Base-by-base conservation (phyloP, 192 early-diverging fungal genomes). In the Coemansia sp. region DNA sequence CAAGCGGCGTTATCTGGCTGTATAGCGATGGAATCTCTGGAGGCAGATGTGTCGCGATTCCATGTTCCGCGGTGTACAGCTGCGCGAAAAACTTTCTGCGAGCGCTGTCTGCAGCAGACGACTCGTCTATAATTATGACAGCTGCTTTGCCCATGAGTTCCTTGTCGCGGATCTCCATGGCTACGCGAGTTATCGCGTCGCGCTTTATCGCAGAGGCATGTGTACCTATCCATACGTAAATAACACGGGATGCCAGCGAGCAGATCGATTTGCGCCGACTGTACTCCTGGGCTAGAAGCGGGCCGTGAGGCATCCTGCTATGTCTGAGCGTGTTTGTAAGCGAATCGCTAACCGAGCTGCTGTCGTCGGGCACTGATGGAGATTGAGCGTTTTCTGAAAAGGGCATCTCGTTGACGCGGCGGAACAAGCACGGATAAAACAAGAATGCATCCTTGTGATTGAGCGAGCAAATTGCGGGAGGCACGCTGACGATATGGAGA, bases 381-480 rank as follows among this genome's bases (percentile, higher is more conserved):
- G 10, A 12, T 22, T 34, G 60, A 17, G 42, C 60, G 29, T 8
- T 34, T 14, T 17, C 16, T 22, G 2, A 22, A 61, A 61, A 16
- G 16, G 32, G 1, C 40, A 22, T 2, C 6, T 48, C 50, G 36
- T 49, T 40, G 61, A 63, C 50, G 18, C 50, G 31, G 60, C 69
- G 69, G 42, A 75, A 71, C 33, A 72, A 20, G n/a, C 77, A 68
- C 17, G 77, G 77, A 14, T 82, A 82, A 11, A 82, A 64, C 18
- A 82, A 20, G 38, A 82, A 82, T 22, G 71, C 63, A 18, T 82
- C 79, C 50, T 73, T 82, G 65, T 82, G 79, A 65, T 77, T 77
- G 11, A 82, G 67, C 29, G 79, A 82, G 11, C 62, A 63, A 17
- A 72, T 25, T 56, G 64, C 40, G 3, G 68, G 32, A 2, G 73